Evolutionary conservation across 192 early-diverging fungal genomes (phyloP).

Genomic region (Piromyces sp.): DNA sequence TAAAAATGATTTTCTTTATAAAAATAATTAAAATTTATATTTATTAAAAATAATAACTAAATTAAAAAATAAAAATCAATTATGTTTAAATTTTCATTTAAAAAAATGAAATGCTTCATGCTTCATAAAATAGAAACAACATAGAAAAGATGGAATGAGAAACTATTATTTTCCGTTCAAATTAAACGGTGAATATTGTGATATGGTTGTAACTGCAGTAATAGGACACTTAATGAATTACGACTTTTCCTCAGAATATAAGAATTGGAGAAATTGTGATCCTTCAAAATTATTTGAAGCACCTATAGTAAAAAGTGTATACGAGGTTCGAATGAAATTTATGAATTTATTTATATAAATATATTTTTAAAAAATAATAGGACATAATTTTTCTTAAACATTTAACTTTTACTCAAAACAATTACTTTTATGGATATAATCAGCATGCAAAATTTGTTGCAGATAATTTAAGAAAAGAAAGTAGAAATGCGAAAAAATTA

Average conservation of each 20-base stretch:
- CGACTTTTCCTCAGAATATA: constrained; percentile 46
- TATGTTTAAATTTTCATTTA: no score
- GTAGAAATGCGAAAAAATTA: constrained; percentile 38
- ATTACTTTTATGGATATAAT: background rate
- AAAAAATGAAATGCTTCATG: no score
- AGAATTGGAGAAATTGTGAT: constrained; percentile 40
- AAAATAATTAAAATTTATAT: no score
- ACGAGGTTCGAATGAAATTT: constrained; percentile 5
- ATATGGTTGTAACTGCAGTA: constrained; percentile 68
- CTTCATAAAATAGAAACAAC: constrained; percentile 13
- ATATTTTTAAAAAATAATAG: no score
- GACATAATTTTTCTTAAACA: no score
- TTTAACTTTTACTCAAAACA: no score
- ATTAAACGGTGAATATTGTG: constrained; percentile 22
- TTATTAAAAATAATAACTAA: no score
- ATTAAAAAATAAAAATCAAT: no score
- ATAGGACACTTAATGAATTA: constrained; percentile 53
- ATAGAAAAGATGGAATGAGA: constrained; percentile 44
- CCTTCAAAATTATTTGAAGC: constrained; percentile 51
- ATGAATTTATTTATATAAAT: background rate
- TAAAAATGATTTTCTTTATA: no score
- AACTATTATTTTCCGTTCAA: constrained; percentile 66
- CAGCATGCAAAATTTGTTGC: constrained; percentile 16
- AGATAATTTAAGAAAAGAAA: constrained; percentile 45
- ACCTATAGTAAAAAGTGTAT: constrained; percentile 31